phyloP scores from a whole-genome alignment of 75 land plant genomes.

The Adiantum capillusveneris region DNA sequence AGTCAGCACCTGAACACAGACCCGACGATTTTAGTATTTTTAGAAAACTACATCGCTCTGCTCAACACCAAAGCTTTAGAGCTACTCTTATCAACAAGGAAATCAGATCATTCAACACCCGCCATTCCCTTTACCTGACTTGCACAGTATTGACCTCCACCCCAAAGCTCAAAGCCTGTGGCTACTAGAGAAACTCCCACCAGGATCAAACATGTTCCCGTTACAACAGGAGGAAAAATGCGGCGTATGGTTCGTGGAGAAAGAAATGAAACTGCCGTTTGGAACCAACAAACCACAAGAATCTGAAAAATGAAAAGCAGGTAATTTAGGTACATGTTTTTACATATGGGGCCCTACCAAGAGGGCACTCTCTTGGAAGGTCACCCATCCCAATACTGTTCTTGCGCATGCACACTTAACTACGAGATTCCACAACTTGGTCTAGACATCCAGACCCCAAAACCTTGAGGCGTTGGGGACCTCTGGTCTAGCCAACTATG shows the following conservation, averaged over 20 bases:
- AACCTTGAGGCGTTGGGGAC: too few relatives aligned
- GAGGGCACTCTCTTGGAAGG: too few relatives aligned
- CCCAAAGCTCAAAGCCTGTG: conserved; percentile 30
- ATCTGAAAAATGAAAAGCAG: conserved; percentile 9
- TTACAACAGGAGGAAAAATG: conserved; percentile 36
- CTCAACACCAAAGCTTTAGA: neutral
- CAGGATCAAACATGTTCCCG: conserved; percentile 26
- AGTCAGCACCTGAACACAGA: conserved; percentile 26
- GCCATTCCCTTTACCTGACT: conserved; percentile 14
- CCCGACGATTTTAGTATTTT: neutral
- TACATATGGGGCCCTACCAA: too few relatives aligned
- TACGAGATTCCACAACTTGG: too few relatives aligned
- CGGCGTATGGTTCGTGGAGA: conserved; percentile 18
- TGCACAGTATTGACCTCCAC: conserved; percentile 26
- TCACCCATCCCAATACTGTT: too few relatives aligned
- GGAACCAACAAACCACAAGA: conserved; percentile 24
- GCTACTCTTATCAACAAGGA: neutral
- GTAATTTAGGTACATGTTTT: neutral
- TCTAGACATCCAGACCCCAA: too few relatives aligned
- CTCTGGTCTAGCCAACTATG: too few relatives aligned
- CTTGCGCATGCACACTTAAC: too few relatives aligned
- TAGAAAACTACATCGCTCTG: neutral
- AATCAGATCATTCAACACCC: neutral
- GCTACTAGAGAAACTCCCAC: conserved; percentile 32
- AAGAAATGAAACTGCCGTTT: conserved; percentile 23